Percentiles rank a stretch among this genome's conserved stretches.
These are phyloP conservation scores for Onygena corvina DNA, from an alignment of 2,329 filamentous ascomycete species.

Conservation along the genomic window DNA sequence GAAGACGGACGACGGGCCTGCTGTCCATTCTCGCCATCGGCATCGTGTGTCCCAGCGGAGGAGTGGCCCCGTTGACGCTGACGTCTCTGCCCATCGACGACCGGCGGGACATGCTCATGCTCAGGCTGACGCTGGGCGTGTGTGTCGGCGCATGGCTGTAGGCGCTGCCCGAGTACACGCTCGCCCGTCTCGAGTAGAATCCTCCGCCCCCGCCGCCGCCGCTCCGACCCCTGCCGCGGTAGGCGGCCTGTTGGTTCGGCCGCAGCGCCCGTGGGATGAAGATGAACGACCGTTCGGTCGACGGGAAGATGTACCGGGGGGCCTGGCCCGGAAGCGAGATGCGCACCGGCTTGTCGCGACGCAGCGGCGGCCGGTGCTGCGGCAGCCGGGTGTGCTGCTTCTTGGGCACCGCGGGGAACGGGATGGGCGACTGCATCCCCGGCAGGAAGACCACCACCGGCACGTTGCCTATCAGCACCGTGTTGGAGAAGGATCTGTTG, in stretches of 20 bases:
- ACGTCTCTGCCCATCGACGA: conserved; percentile 63
- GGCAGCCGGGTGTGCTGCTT: conserved; percentile 90
- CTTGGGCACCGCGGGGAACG: conserved; percentile 64
- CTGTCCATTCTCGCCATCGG: conserved; percentile 16
- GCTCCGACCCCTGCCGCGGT: conserved; percentile 56
- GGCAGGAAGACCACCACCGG: conserved; percentile 73
- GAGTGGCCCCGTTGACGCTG: conserved; percentile 61
- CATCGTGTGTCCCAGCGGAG: conserved; percentile 66
- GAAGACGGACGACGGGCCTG: conserved; percentile 71
- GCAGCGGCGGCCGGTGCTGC: conserved; percentile 83
- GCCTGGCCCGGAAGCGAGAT: conserved; percentile 72
- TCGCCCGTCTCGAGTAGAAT: conserved; percentile 64
- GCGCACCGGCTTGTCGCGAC: conserved; percentile 90
- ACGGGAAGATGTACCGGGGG: conserved; percentile 83
- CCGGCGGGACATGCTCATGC: conserved; percentile 61
- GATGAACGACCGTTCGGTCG: conserved; percentile 83
- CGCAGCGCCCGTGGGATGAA: conserved; percentile 91
- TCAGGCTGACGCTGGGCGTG: conserved; percentile 54
- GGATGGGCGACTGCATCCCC: conserved; percentile 57
- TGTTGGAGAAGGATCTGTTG: conserved; percentile 69
- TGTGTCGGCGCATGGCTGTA: conserved; percentile 38
- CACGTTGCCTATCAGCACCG: conserved; percentile 70
- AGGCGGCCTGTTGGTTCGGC: conserved; percentile 74
- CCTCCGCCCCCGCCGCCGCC: conserved; percentile 28
- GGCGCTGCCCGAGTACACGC: conserved; percentile 64